A percentile compares a stretch with the other conserved stretches of the same genome.
These are phyloP conservation scores for Aspergillus sojae DNA, from an alignment of 2,329 filamentous ascomycete species.

Conservation along the genomic window DNA sequence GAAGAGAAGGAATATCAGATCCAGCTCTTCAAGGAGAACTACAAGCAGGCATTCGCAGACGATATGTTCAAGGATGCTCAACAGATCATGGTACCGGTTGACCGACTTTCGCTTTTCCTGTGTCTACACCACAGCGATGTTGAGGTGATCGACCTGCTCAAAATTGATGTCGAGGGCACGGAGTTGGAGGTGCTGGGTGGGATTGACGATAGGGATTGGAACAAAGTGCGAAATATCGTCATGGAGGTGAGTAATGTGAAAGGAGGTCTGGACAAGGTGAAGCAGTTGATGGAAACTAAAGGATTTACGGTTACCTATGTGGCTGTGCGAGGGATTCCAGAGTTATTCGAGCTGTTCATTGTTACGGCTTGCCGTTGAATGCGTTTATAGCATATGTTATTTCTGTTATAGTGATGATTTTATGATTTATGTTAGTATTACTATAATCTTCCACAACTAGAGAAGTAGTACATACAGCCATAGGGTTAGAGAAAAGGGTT, in stretches of 20 bases:
- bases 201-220: neutral
- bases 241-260: neutral
- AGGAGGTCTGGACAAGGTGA: neutral
- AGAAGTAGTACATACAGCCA: too few species aligned
- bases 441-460: too few species aligned
- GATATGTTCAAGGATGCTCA: neutral
- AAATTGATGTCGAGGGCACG: neutral
- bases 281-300: neutral
- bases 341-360: neutral
- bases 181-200: neutral
- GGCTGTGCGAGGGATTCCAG: neutral
- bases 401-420: too few species aligned
- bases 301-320: neutral
- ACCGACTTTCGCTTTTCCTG: neutral
- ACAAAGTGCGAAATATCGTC: neutral
- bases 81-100: neutral
- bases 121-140: neutral
- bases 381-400: neutral
- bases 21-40: neutral
- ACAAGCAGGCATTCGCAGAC: rapidly evolving
- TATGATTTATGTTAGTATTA: too few species aligned
- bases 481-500: too few species aligned
- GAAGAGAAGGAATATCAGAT: neutral
- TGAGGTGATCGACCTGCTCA: neutral
- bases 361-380: neutral